Evolutionary conservation across 805 yeast genomes (phyloP).

Genomic region (Phaffomyces antillensis): DNA sequence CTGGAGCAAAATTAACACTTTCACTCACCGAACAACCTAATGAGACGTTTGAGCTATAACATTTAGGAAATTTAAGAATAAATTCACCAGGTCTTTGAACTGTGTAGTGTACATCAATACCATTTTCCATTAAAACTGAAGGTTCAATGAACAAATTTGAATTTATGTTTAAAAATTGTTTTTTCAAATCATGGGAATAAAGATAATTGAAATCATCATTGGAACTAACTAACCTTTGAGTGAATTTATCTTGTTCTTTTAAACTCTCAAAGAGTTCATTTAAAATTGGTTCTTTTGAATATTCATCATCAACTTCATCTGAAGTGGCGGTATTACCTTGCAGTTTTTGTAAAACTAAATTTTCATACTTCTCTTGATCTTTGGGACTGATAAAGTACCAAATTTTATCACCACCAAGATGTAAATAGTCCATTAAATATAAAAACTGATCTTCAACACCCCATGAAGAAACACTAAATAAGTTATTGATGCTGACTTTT

Average conservation of each 20-base stretch:
- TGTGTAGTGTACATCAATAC: conserved; percentile 40
- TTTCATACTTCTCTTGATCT: conserved; percentile 47
- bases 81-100: conserved; percentile 59
- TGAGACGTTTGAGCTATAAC: conserved; percentile 44
- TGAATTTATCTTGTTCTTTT: conserved; percentile 9
- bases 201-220: conserved; percentile 15
- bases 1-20: conserved; percentile 48
- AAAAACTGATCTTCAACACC: conserved; percentile 53
- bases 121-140: conserved; percentile 34
- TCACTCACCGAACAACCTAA: conserved; percentile 53
- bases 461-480: conserved; percentile 53
- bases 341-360: conserved; percentile 31
- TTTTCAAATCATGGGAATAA: conserved; percentile 8
- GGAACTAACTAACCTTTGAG: conserved; percentile 9
- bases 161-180: conserved; percentile 22
- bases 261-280: conserved; percentile 16
- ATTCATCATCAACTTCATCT: background rate
- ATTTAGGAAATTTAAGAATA: conserved; percentile 49
- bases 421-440: conserved; percentile 45
- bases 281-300: conserved; percentile 11
- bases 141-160: conserved; percentile 47
- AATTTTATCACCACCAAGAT: conserved; percentile 45
- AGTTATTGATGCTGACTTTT: conserved; percentile 42
- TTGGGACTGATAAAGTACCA: conserved; percentile 62
- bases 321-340: background rate